Conservation (phyloP, 2,329 filamentous ascomycete species). For the Apiospora aurea region DNA sequence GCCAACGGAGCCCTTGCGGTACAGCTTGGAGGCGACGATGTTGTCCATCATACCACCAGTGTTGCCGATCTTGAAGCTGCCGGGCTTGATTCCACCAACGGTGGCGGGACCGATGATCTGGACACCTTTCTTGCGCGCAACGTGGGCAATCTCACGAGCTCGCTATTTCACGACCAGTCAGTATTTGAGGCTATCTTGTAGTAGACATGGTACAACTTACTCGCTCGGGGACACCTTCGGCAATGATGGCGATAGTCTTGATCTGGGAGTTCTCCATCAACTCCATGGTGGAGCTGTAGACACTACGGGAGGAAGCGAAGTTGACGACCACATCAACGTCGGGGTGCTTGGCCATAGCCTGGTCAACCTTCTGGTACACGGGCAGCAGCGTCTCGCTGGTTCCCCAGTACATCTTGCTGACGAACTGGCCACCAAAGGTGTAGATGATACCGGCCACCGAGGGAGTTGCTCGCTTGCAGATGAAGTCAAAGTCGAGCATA, state of each 20-base stretch:
- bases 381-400: conserved; percentile 98
- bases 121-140: conserved; percentile 97
- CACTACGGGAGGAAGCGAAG: conserved; percentile 98
- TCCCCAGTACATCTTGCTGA: conserved; percentile 99
- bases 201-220: conserved; percentile 62
- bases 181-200: neutral
- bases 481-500: conserved; percentile 99
- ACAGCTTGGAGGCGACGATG: conserved; percentile 99
- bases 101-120: conserved; percentile 99
- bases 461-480: conserved; percentile 97
- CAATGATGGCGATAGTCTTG: conserved; percentile 99
- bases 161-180: conserved; percentile 62
- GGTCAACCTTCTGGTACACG: conserved; percentile 93
- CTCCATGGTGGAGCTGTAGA: conserved; percentile 98
- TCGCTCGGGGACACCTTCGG: conserved; percentile 97
- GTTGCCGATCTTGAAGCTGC: conserved; percentile 99
- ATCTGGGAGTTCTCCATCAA: conserved; percentile 97
- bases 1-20: conserved; percentile 97
- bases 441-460: conserved; percentile 99
- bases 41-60: conserved; percentile 99
- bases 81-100: conserved; percentile 98
- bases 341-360: conserved; percentile 94
- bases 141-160: conserved; percentile 96
- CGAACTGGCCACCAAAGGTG: conserved; percentile 99
- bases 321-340: conserved; percentile 99